phyloP scores from a whole-genome alignment of 192 early-diverging fungal species.

The Rhizophlyctis rosea region DNA sequence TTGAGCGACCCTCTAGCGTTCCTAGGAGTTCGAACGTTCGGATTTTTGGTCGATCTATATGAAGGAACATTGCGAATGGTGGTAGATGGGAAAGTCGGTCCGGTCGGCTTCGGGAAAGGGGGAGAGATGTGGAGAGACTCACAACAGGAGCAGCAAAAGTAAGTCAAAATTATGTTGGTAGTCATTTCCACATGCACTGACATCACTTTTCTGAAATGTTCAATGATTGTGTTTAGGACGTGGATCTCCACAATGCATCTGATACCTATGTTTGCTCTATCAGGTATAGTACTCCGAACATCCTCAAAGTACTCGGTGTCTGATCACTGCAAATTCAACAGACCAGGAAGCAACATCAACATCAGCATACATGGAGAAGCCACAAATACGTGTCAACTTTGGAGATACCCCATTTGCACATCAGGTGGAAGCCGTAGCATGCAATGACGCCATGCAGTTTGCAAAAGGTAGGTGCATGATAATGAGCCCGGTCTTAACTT shows the following conservation, averaged over 20 bases:
- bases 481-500: no score
- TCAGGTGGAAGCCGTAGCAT: slow-evolving; percentile 26
- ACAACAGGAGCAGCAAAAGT: slow-evolving; percentile 39
- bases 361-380: slow-evolving; percentile 15
- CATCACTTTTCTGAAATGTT: no score
- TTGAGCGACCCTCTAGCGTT: slow-evolving; percentile 25
- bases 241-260: slow-evolving; percentile 30
- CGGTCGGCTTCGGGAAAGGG: slow-evolving; percentile 42
- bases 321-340: no score
- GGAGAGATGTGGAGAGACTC: slow-evolving; percentile 24
- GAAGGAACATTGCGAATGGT: slow-evolving; percentile 38
- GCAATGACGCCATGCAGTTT: slow-evolving; percentile 16
- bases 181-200: no score
- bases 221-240: slow-evolving; percentile 11
- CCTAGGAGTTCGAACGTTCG: slow-evolving; percentile 37
- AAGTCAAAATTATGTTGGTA: not conserved
- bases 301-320: no score
- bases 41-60: slow-evolving; percentile 44
- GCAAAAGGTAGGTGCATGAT: no score
- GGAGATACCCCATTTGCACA: slow-evolving; percentile 38
- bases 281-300: no score
- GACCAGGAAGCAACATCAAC: no score
- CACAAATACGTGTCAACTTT: slow-evolving; percentile 46
- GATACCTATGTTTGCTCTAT: slow-evolving; percentile 44
- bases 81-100: slow-evolving; percentile 30